A percentile compares a stretch with the other conserved stretches of the same genome.
phyloP scores from a whole-genome alignment of 1,284 basidiomycete species.

The Heterobasidion parviporum region DNA sequence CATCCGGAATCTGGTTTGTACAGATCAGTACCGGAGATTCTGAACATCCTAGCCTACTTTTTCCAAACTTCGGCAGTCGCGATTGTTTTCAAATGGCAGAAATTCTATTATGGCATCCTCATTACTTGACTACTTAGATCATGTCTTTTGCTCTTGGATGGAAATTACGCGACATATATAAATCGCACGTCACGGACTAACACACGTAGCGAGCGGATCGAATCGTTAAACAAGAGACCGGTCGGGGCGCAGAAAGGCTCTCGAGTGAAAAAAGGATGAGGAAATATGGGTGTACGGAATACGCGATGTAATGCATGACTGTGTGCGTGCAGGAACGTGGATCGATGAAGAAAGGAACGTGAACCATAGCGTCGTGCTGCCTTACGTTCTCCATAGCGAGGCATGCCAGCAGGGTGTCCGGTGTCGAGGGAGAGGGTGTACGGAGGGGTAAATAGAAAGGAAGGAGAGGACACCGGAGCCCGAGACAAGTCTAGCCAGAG shows the following conservation, averaged over 20 bases:
- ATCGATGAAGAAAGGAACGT: background rate
- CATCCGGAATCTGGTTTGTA: background rate
- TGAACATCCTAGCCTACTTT: no score
- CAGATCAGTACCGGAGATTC: no score
- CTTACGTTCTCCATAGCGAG: background rate
- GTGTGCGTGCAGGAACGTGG: background rate
- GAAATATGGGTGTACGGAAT: background rate
- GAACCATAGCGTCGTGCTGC: background rate
- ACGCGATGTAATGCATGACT: background rate
- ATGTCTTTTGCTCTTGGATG: background rate
- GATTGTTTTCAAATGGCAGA: background rate
- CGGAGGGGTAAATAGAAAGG: background rate
- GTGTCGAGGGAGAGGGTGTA: background rate
- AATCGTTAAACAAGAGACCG: background rate
- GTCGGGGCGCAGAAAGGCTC: background rate
- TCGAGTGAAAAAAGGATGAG: background rate
- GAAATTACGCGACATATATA: background rate
- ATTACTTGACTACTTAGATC: background rate
- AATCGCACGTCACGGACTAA: background rate
- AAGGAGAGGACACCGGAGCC: slow-evolving; percentile 4
- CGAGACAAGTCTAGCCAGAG: slow-evolving; percentile 1
- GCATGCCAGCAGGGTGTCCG: background rate
- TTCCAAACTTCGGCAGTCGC: no score
- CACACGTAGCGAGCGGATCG: background rate
- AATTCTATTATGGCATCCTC: background rate